phyloP scores from a whole-genome alignment of 2,329 filamentous ascomycete genomes.

The Ophiostoma ulmi region DNA sequence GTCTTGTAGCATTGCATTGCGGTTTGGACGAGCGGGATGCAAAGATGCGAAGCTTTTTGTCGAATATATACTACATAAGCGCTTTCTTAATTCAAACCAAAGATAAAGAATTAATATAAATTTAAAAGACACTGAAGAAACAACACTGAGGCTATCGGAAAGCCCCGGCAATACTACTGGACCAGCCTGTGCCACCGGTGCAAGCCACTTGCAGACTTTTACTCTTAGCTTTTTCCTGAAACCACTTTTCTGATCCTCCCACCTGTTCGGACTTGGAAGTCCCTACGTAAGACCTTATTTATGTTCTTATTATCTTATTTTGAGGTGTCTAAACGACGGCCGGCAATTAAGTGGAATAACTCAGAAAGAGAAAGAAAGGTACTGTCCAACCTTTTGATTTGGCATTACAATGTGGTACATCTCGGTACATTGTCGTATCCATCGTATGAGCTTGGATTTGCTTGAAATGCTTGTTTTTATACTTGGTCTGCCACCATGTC shows the following conservation, averaged over 20 bases:
- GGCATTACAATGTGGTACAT: neutral
- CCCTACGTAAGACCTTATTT: neutral
- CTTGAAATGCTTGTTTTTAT: constrained; percentile 1
- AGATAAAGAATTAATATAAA: neutral
- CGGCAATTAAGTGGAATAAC: neutral
- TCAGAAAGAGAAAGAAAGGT: neutral
- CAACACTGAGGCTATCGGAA: neutral
- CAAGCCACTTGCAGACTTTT: neutral
- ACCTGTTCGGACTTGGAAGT: neutral
- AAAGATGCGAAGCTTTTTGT: neutral
- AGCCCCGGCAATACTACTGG: neutral
- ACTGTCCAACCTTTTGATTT: neutral
- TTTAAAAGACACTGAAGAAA: neutral
- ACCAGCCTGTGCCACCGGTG: neutral
- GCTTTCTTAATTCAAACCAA: neutral
- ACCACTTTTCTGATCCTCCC: neutral
- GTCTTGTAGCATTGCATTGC: neutral
- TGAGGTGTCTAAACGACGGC: neutral
- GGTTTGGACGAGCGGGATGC: neutral
- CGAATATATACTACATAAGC: neutral
- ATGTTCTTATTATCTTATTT: neutral
- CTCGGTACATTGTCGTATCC: neutral
- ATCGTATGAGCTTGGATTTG: neutral
- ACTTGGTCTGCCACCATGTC: neutral
- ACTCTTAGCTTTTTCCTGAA: neutral